These are phyloP conservation scores for Candida ascalaphidarum DNA, from an alignment of 805 yeast genomes.

Conservation along the genomic window DNA sequence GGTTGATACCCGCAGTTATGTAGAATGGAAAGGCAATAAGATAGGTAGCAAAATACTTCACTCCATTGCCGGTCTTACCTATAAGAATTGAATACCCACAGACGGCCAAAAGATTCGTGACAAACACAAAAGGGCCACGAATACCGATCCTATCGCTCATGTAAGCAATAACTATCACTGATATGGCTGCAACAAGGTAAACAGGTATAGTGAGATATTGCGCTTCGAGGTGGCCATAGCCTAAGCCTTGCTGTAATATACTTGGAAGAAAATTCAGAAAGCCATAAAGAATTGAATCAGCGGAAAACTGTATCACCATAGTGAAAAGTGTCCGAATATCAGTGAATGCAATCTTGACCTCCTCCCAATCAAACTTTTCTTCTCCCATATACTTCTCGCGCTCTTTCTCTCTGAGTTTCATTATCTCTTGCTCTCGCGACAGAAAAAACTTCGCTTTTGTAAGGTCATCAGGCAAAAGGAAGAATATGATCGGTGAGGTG, in stretches of 20 bases:
- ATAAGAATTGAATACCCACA: conserved; percentile 25
- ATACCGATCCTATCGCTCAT: conserved; percentile 16
- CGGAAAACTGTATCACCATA: conserved; percentile 36
- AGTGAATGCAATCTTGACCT: conserved; percentile 19
- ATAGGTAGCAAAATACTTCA: conserved; percentile 27
- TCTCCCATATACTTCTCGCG: conserved; percentile 27
- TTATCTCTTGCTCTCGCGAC: conserved; percentile 27
- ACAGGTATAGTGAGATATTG: conserved; percentile 1
- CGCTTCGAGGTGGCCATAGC: conserved; percentile 8
- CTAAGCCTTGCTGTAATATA: conserved; percentile 22
- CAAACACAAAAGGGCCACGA: conserved; percentile 23
- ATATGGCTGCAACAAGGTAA: conserved; percentile 15
- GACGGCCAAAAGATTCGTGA: conserved; percentile 13
- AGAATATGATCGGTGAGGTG: conserved; percentile 22
- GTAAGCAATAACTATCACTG: conserved; percentile 13
- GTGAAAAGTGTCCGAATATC: conserved; percentile 29
- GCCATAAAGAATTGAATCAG: conserved; percentile 34
- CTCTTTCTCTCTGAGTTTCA: conserved; percentile 22
- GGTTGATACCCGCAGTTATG: conserved; percentile 28
- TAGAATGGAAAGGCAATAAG: conserved; percentile 27
- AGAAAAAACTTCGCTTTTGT: conserved; percentile 30
- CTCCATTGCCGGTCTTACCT: conserved; percentile 16
- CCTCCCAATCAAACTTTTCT: conserved; percentile 18
- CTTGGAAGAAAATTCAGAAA: conserved; percentile 33
- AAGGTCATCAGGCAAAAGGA: conserved; percentile 33